Percentiles rank a stretch among this genome's conserved stretches.
phyloP scores from a whole-genome alignment of 345 rosid species.

The Gossypium bickii region DNA sequence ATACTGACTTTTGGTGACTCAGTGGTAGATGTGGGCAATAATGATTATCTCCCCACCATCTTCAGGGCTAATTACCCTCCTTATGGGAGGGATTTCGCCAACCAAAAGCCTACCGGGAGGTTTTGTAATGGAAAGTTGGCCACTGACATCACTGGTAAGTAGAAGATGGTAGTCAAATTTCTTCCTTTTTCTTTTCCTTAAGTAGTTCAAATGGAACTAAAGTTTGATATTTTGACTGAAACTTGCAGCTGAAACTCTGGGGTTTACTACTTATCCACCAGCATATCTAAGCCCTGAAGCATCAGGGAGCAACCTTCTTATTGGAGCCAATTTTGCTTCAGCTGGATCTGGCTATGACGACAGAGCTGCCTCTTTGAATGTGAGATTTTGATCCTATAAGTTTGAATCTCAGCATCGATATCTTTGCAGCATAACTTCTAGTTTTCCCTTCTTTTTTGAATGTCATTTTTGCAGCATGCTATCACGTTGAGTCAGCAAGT shows the following conservation, averaged over 20 bases:
- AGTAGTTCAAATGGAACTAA: background rate
- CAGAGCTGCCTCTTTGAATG: slow-evolving; percentile 36
- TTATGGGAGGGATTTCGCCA: slow-evolving; percentile 75
- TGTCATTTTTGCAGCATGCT: slow-evolving; percentile 57
- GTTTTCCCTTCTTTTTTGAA: background rate
- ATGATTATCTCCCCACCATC: slow-evolving; percentile 71
- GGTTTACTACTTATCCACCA: slow-evolving; percentile 69
- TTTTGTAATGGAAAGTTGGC: slow-evolving; percentile 92
- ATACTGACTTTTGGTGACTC: slow-evolving; percentile 83
- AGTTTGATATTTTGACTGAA: background rate
- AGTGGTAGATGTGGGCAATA: slow-evolving; percentile 89
- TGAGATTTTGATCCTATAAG: background rate
- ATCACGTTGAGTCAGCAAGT: slow-evolving; percentile 69
- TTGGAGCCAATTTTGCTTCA: slow-evolving; percentile 90
- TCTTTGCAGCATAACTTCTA: background rate
- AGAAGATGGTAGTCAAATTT: background rate
- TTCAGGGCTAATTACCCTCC: slow-evolving; percentile 89
- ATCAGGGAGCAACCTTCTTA: slow-evolving; percentile 82
- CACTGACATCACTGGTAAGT: slow-evolving; percentile 76
- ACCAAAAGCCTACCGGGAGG: slow-evolving; percentile 74
- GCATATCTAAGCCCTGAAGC: slow-evolving; percentile 89
- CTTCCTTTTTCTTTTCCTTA: background rate
- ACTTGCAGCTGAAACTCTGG: slow-evolving; percentile 73
- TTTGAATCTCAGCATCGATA: background rate
- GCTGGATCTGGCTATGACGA: slow-evolving; percentile 94